Evolutionary conservation across 768 basidiomycete genomes (phyloP).

Genomic region (Leccinum subtestaceum): DNA sequence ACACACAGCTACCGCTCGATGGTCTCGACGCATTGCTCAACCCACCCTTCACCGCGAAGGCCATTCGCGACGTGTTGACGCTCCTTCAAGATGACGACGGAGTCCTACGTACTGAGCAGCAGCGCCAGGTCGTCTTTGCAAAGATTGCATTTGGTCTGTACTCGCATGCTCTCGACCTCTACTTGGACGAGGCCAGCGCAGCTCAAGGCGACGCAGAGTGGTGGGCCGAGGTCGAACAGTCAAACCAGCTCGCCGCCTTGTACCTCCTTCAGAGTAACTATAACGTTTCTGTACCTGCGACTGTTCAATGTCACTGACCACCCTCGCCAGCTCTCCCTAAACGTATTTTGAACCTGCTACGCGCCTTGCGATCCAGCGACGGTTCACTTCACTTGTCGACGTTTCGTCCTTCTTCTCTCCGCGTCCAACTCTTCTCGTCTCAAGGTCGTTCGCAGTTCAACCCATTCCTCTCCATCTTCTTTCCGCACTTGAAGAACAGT

Average conservation of each 20-base stretch:
- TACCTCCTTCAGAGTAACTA: conserved; percentile 79
- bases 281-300: conserved; percentile 5
- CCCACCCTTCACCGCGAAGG: conserved; percentile 19
- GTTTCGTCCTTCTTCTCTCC: conserved; percentile 48
- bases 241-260: conserved; percentile 48
- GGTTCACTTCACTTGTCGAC: conserved; percentile 45
- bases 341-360: conserved; percentile 34
- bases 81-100: conserved; percentile 12
- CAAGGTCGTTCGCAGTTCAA: conserved; percentile 44
- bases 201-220: conserved; percentile 79
- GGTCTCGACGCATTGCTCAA: conserved; percentile 20
- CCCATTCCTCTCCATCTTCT: conserved; percentile 40
- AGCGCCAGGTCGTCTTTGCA: conserved; percentile 36
- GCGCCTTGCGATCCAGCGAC: conserved; percentile 41
- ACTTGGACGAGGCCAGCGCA: conserved; percentile 62
- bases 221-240: conserved; percentile 76
- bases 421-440: conserved; percentile 46
- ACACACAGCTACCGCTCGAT: conserved; percentile 6
- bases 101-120: neutral
- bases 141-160: conserved; percentile 60
- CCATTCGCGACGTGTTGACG: conserved; percentile 15
- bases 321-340: conserved; percentile 25
- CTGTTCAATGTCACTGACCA: conserved; percentile 3
- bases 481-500: conserved; percentile 55
- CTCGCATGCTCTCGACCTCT: conserved; percentile 58